phyloP scores from a whole-genome alignment of 306 rosid species.

The Quercus dentata region DNA sequence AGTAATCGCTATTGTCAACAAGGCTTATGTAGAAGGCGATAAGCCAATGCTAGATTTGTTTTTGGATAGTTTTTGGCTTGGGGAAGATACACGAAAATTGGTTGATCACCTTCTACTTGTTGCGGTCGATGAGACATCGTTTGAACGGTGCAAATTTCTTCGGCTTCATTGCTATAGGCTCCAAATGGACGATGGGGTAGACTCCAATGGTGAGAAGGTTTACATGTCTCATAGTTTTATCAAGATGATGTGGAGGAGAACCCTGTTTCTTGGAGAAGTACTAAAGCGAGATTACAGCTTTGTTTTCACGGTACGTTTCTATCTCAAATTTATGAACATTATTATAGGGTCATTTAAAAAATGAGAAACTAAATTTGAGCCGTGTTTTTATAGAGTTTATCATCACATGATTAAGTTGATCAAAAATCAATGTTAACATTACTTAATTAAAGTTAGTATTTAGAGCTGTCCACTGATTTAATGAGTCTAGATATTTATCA shows the following conservation, averaged over 20 bases:
- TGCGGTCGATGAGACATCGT: conserved; percentile 21
- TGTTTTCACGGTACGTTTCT: conserved; percentile 23
- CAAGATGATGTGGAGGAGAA: conserved; percentile 27
- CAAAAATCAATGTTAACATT: no score
- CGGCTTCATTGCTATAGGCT: conserved; percentile 28
- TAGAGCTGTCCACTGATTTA: no score
- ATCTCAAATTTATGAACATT: not conserved
- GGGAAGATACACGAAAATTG: conserved; percentile 28
- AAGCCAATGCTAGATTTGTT: conserved; percentile 33
- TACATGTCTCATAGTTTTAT: conserved; percentile 29
- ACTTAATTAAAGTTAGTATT: no score
- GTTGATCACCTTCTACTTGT: conserved; percentile 24
- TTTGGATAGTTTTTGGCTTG: conserved; percentile 25
- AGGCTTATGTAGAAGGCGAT: conserved; percentile 28
- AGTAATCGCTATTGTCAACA: conserved; percentile 24
- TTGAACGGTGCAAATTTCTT: conserved; percentile 25
- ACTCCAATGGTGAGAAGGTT: conserved; percentile 20
- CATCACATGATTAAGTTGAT: no score
- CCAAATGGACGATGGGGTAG: not conserved
- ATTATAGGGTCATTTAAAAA: no score
- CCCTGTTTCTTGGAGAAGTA: conserved; percentile 22
- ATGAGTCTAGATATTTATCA: no score
- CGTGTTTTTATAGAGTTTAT: no score
- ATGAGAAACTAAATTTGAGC: no score
- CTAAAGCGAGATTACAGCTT: conserved; percentile 29